Evolutionary conservation across 495 filamentous ascomycete genomes (phyloP).

Genomic region (Aspergillus kassunensis): DNA sequence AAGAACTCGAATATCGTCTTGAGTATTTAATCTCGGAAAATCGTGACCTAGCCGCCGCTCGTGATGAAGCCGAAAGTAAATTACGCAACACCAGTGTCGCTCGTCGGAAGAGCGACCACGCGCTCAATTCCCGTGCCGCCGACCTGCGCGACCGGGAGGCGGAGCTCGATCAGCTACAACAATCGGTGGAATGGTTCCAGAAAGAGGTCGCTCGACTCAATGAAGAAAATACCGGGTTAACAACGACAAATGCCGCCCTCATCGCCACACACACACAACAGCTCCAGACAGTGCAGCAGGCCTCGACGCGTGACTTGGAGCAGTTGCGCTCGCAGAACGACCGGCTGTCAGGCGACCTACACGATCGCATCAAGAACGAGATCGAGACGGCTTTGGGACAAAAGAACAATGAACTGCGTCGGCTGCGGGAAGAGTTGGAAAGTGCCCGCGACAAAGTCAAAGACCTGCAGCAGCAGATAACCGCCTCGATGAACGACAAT

Average conservation of each 20-base stretch:
- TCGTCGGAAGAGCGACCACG: slow-evolving; percentile 51
- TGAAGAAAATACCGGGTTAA: slow-evolving; percentile 69
- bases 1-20: slow-evolving; percentile 69
- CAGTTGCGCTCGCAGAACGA: slow-evolving; percentile 54
- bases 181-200: slow-evolving; percentile 71
- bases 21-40: slow-evolving; percentile 83
- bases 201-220: slow-evolving; percentile 71
- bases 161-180: slow-evolving; percentile 76
- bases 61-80: slow-evolving; percentile 60
- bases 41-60: slow-evolving; percentile 67
- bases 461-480: slow-evolving; percentile 77
- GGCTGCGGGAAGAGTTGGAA: slow-evolving; percentile 73
- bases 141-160: slow-evolving; percentile 60
- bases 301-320: slow-evolving; percentile 58
- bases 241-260: slow-evolving; percentile 63
- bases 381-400: slow-evolving; percentile 58
- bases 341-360: slow-evolving; percentile 59
- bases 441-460: slow-evolving; percentile 72
- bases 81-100: slow-evolving; percentile 54
- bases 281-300: slow-evolving; percentile 49
- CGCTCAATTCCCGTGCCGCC: slow-evolving; percentile 51
- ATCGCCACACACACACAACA: slow-evolving; percentile 64
- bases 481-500: slow-evolving; percentile 61
- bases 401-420: slow-evolving; percentile 74
- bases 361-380: slow-evolving; percentile 57